phyloP scores from a whole-genome alignment of 495 filamentous ascomycete genomes.

The Annulohypoxylon stygium region DNA sequence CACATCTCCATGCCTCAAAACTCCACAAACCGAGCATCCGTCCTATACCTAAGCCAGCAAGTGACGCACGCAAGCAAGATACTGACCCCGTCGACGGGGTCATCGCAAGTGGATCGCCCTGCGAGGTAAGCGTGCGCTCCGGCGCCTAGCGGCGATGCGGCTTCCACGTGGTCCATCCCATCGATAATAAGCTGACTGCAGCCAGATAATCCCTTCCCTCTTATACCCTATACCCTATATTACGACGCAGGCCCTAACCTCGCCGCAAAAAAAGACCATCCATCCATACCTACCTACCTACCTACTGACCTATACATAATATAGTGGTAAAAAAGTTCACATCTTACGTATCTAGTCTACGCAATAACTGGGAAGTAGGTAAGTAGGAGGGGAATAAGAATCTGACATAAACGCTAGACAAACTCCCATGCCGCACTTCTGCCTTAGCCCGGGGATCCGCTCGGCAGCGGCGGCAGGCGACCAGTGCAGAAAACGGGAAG shows the following conservation, averaged over 20 bases:
- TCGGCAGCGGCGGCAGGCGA: slow-evolving; percentile 19
- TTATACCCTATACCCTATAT: background rate
- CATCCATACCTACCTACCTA: no score
- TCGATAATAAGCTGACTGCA: slow-evolving; percentile 41
- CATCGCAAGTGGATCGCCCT: slow-evolving; percentile 16
- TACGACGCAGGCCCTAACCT: background rate
- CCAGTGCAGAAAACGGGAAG: slow-evolving; percentile 2
- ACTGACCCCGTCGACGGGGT: background rate
- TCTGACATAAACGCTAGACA: slow-evolving; percentile 5
- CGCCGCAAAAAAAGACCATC: background rate
- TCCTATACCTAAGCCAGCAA: background rate
- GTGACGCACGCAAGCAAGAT: slow-evolving; percentile 11
- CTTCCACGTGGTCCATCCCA: slow-evolving; percentile 38
- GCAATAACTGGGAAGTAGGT: background rate
- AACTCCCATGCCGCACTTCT: background rate
- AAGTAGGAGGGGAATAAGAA: slow-evolving; percentile 2
- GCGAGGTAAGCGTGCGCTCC: slow-evolving; percentile 17
- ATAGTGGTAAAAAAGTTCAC: background rate
- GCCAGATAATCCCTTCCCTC: background rate
- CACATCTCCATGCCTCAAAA: background rate
- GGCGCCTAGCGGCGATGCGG: slow-evolving; percentile 27
- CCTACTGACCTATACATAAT: no score
- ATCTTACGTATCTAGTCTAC: slow-evolving; percentile 1
- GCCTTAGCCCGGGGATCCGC: slow-evolving; percentile 5
- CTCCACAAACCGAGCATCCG: background rate